Percentiles rank a stretch among this genome's conserved stretches.
phyloP scores from a whole-genome alignment of 192 early-diverging fungal species.

The Anaeromyces robustus region DNA sequence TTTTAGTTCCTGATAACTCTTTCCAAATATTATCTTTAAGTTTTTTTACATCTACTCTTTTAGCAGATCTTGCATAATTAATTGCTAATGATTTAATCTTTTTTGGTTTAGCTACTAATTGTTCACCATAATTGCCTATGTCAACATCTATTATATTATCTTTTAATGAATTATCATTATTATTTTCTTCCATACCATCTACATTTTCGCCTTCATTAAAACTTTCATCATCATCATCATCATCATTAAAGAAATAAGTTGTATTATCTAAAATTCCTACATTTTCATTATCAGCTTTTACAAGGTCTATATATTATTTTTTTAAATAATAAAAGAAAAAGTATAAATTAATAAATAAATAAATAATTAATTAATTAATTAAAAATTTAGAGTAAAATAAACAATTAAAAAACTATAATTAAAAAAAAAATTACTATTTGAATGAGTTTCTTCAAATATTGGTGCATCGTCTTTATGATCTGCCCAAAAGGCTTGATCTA shows the following conservation, averaged over 20 bases:
- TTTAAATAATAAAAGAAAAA: no score
- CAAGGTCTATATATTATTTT: background rate
- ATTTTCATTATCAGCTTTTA: background rate
- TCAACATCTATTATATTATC: conserved; percentile 25
- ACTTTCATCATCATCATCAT: conserved; percentile 6
- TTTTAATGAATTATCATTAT: background rate
- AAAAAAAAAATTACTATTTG: background rate
- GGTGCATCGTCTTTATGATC: background rate
- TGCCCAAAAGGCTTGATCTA: background rate
- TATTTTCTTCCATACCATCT: conserved; percentile 2
- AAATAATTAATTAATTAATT: no score
- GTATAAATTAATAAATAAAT: no score
- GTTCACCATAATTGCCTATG: conserved; percentile 20
- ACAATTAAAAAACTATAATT: no score
- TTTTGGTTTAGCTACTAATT: conserved; percentile 21
- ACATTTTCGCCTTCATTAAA: conserved; percentile 10
- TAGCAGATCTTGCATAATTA: conserved; percentile 74
- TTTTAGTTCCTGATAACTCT: conserved; percentile 13
- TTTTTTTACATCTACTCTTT: conserved; percentile 85
- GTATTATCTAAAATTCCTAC: no score
- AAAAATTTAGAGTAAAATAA: no score
- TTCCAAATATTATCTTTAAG: conserved; percentile 96
- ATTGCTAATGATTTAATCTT: conserved; percentile 49
- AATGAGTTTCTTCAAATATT: conserved; percentile 8
- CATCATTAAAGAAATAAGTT: conserved; percentile 5